Conservation (phyloP, 805 yeast genomes). For the Candida coquimbonensis region DNA sequence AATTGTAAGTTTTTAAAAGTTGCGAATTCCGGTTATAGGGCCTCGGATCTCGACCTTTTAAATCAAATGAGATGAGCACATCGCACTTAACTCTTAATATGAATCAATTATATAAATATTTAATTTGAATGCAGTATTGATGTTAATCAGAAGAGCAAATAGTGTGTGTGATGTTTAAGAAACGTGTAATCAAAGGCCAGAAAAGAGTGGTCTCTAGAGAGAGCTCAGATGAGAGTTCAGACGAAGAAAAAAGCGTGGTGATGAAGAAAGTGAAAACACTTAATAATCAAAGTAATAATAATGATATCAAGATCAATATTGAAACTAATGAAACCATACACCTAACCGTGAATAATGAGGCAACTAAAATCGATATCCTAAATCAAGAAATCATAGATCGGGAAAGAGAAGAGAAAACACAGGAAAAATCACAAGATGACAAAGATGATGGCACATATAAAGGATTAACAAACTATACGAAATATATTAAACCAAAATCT, state of each 20-base stretch:
- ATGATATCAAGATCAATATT: background rate
- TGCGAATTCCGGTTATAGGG: background rate
- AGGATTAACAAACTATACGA: slow-evolving; percentile 23
- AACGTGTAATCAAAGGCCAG: slow-evolving; percentile 24
- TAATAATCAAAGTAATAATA: background rate
- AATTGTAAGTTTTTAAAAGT: too few species aligned
- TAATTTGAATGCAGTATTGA: too few species aligned
- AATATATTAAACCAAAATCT: slow-evolving; percentile 18
- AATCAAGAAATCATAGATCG: slow-evolving; percentile 16
- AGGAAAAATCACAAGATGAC: background rate
- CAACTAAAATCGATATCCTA: slow-evolving; percentile 18
- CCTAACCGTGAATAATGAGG: slow-evolving; percentile 17
- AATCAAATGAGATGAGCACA: too few species aligned
- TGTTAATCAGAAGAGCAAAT: background rate
- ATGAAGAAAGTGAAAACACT: slow-evolving; percentile 8
- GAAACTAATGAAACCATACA: background rate
- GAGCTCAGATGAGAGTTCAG: background rate
- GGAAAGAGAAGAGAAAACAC: slow-evolving; percentile 9
- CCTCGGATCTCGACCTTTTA: background rate
- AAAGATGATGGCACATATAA: slow-evolving; percentile 18
- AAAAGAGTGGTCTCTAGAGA: slow-evolving; percentile 6
- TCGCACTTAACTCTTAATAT: too few species aligned
- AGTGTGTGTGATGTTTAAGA: slow-evolving; percentile 31
- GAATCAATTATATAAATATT: too few species aligned
- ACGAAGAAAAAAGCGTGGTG: slow-evolving; percentile 4